Evolutionary conservation across 495 filamentous ascomycete genomes (phyloP).

Genomic region (Penicillium dipodomyicola): DNA sequence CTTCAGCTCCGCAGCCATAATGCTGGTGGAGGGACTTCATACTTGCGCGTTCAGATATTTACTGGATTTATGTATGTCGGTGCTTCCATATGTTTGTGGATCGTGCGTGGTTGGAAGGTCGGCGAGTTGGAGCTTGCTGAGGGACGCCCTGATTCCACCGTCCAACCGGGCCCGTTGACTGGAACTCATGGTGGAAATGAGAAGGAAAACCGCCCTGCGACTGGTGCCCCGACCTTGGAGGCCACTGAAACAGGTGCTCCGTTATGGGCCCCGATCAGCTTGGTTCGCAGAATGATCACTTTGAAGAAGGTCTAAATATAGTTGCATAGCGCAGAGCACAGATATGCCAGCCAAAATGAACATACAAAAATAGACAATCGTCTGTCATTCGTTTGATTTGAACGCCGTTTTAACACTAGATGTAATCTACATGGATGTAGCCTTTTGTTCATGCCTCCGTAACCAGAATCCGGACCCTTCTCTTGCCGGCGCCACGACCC

Average conservation of each 20-base stretch:
- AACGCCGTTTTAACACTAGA: slow-evolving; percentile 7
- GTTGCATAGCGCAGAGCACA: background rate
- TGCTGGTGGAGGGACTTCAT: slow-evolving; percentile 40
- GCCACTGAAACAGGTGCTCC: slow-evolving; percentile 3
- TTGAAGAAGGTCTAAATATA: slow-evolving; percentile 33
- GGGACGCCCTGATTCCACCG: slow-evolving; percentile 15
- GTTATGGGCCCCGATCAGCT: slow-evolving; percentile 29
- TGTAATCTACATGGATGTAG: slow-evolving; percentile 12
- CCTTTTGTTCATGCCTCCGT: slow-evolving; percentile 22
- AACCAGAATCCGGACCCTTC: slow-evolving; percentile 54
- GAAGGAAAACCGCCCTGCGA: slow-evolving; percentile 18
- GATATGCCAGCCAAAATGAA: background rate
- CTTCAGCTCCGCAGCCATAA: slow-evolving; percentile 57
- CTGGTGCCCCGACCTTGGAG: background rate
- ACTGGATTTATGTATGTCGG: slow-evolving; percentile 65
- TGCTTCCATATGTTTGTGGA: slow-evolving; percentile 50
- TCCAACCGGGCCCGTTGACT: slow-evolving; percentile 15
- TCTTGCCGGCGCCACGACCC: slow-evolving; percentile 76
- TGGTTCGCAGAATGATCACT: slow-evolving; percentile 37
- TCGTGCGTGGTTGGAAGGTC: slow-evolving; percentile 58
- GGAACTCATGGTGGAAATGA: slow-evolving; percentile 3
- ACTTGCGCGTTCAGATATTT: slow-evolving; percentile 64
- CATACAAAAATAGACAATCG: slow-evolving; percentile 5
- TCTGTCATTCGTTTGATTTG: slow-evolving; percentile 4
- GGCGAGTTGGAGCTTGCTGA: slow-evolving; percentile 48